Evolutionary conservation across 345 rosid species (phyloP).

Genomic region (Eucalyptus virginea): DNA sequence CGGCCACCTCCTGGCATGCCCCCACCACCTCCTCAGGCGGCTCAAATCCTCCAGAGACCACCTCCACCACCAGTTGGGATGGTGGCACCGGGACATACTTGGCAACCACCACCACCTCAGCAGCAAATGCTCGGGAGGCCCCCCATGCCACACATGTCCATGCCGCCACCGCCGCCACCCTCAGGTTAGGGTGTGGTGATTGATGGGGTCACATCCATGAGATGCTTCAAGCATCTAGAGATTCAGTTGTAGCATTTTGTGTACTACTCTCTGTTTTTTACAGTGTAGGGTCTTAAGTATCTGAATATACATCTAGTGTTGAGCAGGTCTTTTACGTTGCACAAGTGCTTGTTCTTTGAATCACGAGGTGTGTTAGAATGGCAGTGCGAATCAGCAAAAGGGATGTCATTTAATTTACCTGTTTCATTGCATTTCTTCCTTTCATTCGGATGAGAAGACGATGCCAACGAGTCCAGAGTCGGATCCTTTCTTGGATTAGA

Average conservation of each 20-base stretch:
- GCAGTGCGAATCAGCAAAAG: not conserved
- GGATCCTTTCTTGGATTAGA: not conserved
- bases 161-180: constrained; percentile 34
- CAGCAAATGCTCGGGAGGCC: constrained; percentile 43
- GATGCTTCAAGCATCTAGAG: not conserved
- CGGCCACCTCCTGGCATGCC: constrained; percentile 69
- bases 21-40: constrained; percentile 48
- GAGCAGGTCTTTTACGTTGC: not conserved
- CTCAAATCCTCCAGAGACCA: constrained; percentile 27
- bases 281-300: not conserved
- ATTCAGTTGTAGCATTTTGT: not conserved
- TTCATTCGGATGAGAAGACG: not conserved
- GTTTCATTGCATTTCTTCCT: not conserved
- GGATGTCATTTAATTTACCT: not conserved
- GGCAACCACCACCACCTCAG: constrained; percentile 62
- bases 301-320: not conserved
- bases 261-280: not conserved
- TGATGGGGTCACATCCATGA: not conserved
- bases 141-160: constrained; percentile 48
- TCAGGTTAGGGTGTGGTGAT: not conserved
- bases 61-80: constrained; percentile 78
- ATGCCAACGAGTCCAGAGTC: not conserved
- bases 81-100: constrained; percentile 47
- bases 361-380: not conserved
- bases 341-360: not conserved